Conservation (phyloP, 2,329 filamentous ascomycete species). For the Trichoderma afroharzianum region DNA sequence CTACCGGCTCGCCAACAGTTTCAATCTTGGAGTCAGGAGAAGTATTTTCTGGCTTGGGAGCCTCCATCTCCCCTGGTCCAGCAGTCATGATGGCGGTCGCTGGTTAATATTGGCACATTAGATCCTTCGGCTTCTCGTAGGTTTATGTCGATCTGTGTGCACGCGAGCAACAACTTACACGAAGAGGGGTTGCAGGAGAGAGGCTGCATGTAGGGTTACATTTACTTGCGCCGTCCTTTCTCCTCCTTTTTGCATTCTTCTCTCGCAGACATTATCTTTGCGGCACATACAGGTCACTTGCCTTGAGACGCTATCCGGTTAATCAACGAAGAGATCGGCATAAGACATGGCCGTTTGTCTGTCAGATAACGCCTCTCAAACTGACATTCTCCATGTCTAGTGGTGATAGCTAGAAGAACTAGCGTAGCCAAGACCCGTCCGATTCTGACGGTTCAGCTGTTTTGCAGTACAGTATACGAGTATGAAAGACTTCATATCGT, state of each 20-base stretch:
- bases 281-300: neutral
- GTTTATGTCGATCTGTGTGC: neutral
- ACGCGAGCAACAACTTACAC: neutral
- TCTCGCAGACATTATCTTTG: neutral
- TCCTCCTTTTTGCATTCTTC: neutral
- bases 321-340: neutral
- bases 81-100: neutral
- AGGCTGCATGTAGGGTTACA: constrained; percentile 9
- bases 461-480: neutral
- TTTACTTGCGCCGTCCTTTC: neutral
- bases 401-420: neutral
- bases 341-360: neutral
- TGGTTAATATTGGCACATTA: neutral
- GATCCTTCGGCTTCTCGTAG: neutral
- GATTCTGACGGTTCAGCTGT: neutral
- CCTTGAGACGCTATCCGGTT: neutral
- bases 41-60: neutral
- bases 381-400: neutral
- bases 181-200: neutral
- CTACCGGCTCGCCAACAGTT: neutral
- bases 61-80: neutral
- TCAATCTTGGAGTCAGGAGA: neutral
- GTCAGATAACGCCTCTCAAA: neutral
- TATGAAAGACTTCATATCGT: neutral
- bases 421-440: neutral